phyloP scores from a whole-genome alignment of 192 early-diverging fungal genomes.

The Dispira simplex region DNA sequence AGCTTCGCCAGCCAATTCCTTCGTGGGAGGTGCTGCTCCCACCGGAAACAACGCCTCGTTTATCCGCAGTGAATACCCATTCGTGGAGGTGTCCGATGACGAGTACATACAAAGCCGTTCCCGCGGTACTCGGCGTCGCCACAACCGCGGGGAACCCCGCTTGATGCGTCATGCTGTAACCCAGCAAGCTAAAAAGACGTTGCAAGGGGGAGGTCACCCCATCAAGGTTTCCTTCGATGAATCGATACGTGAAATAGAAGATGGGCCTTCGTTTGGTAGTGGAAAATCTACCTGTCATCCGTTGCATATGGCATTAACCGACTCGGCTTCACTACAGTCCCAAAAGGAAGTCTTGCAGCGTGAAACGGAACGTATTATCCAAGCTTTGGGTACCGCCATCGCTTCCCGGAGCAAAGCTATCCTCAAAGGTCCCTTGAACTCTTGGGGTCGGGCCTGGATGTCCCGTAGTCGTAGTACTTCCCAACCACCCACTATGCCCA shows the following conservation, averaged over 20 bases:
- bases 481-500: not conserved
- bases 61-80: constrained; percentile 3
- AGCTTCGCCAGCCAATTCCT: constrained; percentile 4
- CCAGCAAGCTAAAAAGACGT: not conserved
- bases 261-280: not conserved
- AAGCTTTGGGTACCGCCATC: constrained; percentile 3
- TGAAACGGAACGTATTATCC: constrained; percentile 7
- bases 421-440: not conserved
- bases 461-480: not conserved
- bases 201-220: not conserved
- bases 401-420: not conserved
- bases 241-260: not conserved
- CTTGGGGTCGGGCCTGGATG: constrained; percentile 4
- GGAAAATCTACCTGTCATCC: not conserved
- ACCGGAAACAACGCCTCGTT: not conserved
- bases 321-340: not conserved
- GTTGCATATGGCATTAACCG: no score
- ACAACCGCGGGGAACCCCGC: not conserved
- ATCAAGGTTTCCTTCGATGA: not conserved
- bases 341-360: constrained; percentile 8
- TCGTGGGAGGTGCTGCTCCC: not conserved
- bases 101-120: constrained; percentile 10
- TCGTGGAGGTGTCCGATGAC: constrained; percentile 10
- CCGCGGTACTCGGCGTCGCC: constrained; percentile 3
- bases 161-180: constrained; percentile 6